These are phyloP conservation scores for Phytophthora multivora DNA, from an alignment of 352 stramenopile species.

Conservation along the genomic window DNA sequence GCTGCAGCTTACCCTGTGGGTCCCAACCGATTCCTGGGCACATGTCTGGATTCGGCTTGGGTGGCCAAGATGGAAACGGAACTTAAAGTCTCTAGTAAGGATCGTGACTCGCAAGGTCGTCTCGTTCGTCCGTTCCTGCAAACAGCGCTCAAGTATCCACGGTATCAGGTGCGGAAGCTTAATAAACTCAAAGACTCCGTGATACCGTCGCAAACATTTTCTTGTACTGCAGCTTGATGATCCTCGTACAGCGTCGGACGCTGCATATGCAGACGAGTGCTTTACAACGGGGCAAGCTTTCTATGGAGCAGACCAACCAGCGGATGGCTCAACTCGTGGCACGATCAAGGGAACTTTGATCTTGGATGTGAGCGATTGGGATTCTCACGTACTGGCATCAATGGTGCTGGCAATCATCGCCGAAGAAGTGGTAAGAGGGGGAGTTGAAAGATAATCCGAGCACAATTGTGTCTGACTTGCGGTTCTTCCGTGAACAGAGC, in stretches of 20 bases:
- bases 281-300: slow-evolving; percentile 14
- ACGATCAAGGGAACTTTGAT: slow-evolving; percentile 32
- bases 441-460: too few relatives aligned
- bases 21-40: slow-evolving; percentile 55
- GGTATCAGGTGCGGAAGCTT: slow-evolving; percentile 25
- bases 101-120: slow-evolving; percentile 34
- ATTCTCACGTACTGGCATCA: slow-evolving; percentile 41
- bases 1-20: slow-evolving; percentile 8
- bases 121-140: slow-evolving; percentile 52
- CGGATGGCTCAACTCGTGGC: slow-evolving; percentile 16
- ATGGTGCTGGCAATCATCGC: slow-evolving; percentile 53
- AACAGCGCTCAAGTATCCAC: slow-evolving; percentile 31
- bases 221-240: slow-evolving; percentile 27
- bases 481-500: slow-evolving; percentile 9
- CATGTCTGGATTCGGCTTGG: slow-evolving; percentile 50
- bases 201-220: neutral
- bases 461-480: too few relatives aligned
- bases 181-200: too few relatives aligned
- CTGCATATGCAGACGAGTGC: slow-evolving; percentile 13
- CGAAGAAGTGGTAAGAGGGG: slow-evolving; percentile 35
- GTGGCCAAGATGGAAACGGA: slow-evolving; percentile 34
- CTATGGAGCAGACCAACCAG: slow-evolving; percentile 28
- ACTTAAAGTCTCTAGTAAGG: slow-evolving; percentile 21
- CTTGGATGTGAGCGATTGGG: slow-evolving; percentile 47
- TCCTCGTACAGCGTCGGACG: slow-evolving; percentile 15